phyloP scores from a whole-genome alignment of 169 alveolate genomes.

The Plasmodium blacklocki region DNA sequence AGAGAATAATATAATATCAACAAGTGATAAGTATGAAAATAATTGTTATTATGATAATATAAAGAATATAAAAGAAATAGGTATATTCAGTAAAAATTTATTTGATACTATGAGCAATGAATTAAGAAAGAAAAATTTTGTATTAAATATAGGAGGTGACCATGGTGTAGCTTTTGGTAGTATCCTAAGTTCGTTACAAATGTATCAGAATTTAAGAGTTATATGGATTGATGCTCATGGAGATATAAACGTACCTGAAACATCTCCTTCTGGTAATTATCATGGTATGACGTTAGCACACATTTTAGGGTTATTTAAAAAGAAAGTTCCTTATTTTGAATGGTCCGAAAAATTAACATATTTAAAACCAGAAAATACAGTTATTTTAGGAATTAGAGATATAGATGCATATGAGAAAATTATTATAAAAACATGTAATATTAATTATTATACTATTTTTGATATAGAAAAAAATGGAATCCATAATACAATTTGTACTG shows the following conservation, averaged over 20 bases:
- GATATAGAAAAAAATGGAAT: conserved; percentile 79
- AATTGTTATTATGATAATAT: conserved; percentile 30
- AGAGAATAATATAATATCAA: background rate
- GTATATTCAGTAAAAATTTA: conserved; percentile 41
- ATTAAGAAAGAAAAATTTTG: conserved; percentile 69
- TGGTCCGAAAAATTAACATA: conserved; percentile 63
- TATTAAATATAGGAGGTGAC: conserved; percentile 83
- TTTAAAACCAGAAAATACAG: conserved; percentile 71
- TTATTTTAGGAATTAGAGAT: conserved; percentile 79
- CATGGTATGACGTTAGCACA: conserved; percentile 86
- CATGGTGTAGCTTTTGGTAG: conserved; percentile 83
- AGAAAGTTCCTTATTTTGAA: conserved; percentile 73
- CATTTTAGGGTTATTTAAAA: conserved; percentile 77
- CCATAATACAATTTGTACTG: conserved; percentile 60
- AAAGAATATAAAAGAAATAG: conserved; percentile 27
- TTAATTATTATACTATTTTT: conserved; percentile 73
- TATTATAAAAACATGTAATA: conserved; percentile 48
- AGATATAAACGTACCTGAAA: conserved; percentile 82
- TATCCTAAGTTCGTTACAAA: conserved; percentile 69
- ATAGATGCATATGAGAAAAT: conserved; percentile 76
- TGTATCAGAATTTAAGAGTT: conserved; percentile 73
- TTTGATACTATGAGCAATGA: conserved; percentile 33
- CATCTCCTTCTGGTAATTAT: conserved; percentile 80
- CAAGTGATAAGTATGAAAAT: background rate
- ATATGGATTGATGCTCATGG: conserved; percentile 88